Evolutionary conservation across 306 rosid genomes (phyloP).

Genomic region (Erythrophleum fordii): DNA sequence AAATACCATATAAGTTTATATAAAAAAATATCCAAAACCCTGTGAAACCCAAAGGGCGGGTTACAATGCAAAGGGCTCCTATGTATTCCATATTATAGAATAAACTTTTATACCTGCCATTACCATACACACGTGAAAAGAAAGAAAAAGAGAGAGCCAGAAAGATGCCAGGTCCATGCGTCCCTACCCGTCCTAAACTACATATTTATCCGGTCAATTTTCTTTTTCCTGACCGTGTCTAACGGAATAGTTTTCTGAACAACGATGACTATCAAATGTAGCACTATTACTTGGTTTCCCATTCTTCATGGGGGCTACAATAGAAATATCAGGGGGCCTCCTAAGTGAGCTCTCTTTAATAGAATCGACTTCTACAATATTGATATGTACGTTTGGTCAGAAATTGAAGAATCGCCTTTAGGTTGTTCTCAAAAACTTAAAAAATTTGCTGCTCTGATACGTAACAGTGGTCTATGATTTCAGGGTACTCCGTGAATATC

Average conservation of each 20-base stretch:
- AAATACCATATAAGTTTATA: too few relatives aligned
- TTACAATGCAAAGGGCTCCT: too few relatives aligned
- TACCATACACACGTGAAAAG: neutral
- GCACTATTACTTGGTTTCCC: slow-evolving; percentile 10
- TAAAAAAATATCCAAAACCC: too few relatives aligned
- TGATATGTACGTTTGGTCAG: slow-evolving; percentile 32
- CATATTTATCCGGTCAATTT: neutral
- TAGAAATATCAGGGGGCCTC: slow-evolving; percentile 31
- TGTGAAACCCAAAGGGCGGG: too few relatives aligned
- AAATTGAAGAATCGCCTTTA: slow-evolving; percentile 27
- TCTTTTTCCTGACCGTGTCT: neutral
- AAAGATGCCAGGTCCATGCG: neutral
- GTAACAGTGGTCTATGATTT: slow-evolving; percentile 48
- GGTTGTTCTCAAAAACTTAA: slow-evolving; percentile 29
- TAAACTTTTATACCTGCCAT: neutral
- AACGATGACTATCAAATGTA: neutral
- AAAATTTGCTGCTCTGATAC: slow-evolving; percentile 32
- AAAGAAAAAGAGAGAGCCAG: neutral
- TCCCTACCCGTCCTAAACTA: neutral
- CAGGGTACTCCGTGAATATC: slow-evolving; percentile 56
- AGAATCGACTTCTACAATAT: slow-evolving; percentile 31
- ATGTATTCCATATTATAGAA: neutral
- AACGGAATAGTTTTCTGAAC: neutral
- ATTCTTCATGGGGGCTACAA: slow-evolving; percentile 6
- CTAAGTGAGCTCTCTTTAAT: slow-evolving; percentile 31